Base-by-base conservation (phyloP, 371 early-diverging fungal species). In the Mortierella polycephala region DNA sequence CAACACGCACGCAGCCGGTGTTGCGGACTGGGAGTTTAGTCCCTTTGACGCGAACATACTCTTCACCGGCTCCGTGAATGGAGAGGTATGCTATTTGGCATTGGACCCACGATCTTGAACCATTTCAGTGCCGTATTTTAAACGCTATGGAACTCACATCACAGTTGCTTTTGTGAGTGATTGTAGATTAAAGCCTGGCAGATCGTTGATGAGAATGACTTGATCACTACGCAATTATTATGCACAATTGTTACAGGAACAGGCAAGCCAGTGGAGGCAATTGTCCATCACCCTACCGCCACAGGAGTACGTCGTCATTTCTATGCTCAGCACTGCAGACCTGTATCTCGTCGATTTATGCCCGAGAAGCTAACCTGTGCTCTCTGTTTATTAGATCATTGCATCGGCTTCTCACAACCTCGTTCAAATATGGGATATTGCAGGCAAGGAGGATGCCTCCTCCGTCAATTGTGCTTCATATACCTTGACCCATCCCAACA, bases 351-450 rank as follows among this genome's bases (percentile, higher is more conserved):
- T 18, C 46, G 42, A 30, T 18, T 44, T 12, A 10, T 37, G 30
- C 2, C 30, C 30, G 4, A 30, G 30, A 30, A 30, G 1, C 30
- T 30, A 30, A 30, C 30, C 30, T 30, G 30, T 30, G 30, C 5
- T 10, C 39, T 39, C 6, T 18, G 6, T 41, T 23, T 10, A 5
- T 7, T 67, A 80, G 64, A 60, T 87, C 54, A 53, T 86, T 10
- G 73, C 85, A 10, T 68, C 79, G 18, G 60, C 71, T 8, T 81
- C 85, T 18, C 84, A 82, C 2, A 87, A 87, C 56, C 60, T 89
- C 39, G 83, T 94, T 39, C 86, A 88, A 51, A 85, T 94, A 46
- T 90, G 93, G 88, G 91, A 95, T 71, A 80, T 91, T 13, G 62
- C 85, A 49, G 84, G 82, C 14, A 75, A 83, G 69, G 81, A 74